Evolutionary conservation across 768 basidiomycete genomes (phyloP), one percentile per base, ranked within the genome.

Genomic region (Sporobolomyces roseus): DNA sequence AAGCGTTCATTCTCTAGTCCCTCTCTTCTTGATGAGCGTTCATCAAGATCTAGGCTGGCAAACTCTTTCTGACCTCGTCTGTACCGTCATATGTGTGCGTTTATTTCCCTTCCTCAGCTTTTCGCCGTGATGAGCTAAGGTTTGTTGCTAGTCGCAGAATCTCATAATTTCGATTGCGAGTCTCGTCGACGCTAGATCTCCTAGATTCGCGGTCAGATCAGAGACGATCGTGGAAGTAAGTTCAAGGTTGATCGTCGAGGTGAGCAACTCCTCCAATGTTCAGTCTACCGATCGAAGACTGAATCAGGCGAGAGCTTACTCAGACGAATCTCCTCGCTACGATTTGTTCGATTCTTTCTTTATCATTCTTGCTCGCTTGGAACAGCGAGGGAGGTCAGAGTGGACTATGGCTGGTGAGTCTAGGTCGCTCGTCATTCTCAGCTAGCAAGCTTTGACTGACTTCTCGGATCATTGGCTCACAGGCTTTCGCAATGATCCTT

Each of bases 401-500:
- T 58, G 67, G 67, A 0, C 16, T 59, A 9, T 52, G 41, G n/a
- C 30, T 52, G 25, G 61, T 52, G 13, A 36, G 61, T 41, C 9
- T 17, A 41, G 9, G 10, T n/a, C 38, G 9, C 38, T 41, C 38
- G 38, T 41, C n/a, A n/a, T n/a, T n/a, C n/a, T n/a, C n/a, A n/a
- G n/a, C n/a, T n/a, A n/a, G n/a, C n/a, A n/a, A n/a, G n/a, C n/a
- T n/a, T n/a, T n/a, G n/a, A n/a, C 38, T 41, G 10, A 17, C n/a
- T n/a, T 9, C 10, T 17, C 10, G 10, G 10, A 41, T 17, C 17
- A 9, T 9, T 17, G 10, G 17, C 38, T 41, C 38, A 4, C 66
- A 68, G 66, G 61, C 54, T 43, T 58, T 68, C 17, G 55, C 67
- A 16, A n/a, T 68, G 3, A 21, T 68, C 27, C 55, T 59, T 1